Base-by-base conservation (phyloP, 805 yeast species). In the Suhomyces faveliae region DNA sequence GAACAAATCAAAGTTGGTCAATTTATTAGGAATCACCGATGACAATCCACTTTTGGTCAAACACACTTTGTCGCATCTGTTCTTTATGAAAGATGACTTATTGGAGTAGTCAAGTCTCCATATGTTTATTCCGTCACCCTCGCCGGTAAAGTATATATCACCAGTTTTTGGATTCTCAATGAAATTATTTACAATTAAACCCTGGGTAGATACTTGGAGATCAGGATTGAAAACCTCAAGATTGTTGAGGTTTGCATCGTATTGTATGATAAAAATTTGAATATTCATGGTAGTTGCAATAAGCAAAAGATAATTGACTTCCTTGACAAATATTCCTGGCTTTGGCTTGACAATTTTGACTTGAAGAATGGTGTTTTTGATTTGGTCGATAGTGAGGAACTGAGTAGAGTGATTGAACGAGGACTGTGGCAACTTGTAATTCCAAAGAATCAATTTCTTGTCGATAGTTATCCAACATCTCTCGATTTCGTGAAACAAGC, bases 91-190 rank as follows among this genome's bases (percentile, higher is more conserved):
- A 46, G 88, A 85, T 42, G 89, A 94, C 21, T 86, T 79, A 54
- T 84, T 86, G 5, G 91, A 79, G 62, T 94, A 94, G 50, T 81
- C 84, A 46, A 94, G 71, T 61, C 89, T 92, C 96, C 97, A 94
- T 38, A 94, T 75, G 56, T 91, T 83, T 30, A 75, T 68, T 1
- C 90, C 92, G 54, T 87, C 89, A 17, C 84, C 81, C 35, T 77
- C 78, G n/a, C 96, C 95, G 7, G 87, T 77, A 64, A 95, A 89
- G 62, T 88, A 89, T 4, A 94, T 80, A 48, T 92, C 90, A 41
- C 89, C 86, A 0, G 94, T 83, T 39, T 70, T 67, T 17, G 81
- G 80, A 57, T 80, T 79, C 2, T 79, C 72, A 0, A 77, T 72
- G 45, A 92, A 79, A 38, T 80, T 77, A 58, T 80, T 80, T 12